Evolutionary conservation across 257 asterid genomes (phyloP), one percentile per base, ranked within the genome.

Genomic region (Primulina tabacum): DNA sequence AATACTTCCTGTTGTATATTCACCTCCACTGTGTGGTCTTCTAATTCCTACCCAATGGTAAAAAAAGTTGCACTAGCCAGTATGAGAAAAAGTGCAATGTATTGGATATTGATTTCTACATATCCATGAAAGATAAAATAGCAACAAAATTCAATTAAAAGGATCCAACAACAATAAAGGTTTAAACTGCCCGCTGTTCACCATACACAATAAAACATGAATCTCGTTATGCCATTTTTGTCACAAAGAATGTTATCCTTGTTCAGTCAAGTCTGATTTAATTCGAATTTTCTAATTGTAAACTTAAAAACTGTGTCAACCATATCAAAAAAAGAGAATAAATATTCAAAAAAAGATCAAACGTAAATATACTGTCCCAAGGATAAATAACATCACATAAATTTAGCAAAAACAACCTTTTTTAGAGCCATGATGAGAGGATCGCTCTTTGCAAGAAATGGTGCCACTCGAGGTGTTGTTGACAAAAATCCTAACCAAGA

Each of bases 401-500:
- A 73, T 68, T 68, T 34, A 7, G 38, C 69, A 5, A 60, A 40
- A 34, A 20, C 34, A 71, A 92, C 98, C 97, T 90, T 87, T 80
- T 86, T 81, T 63, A 92, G 83, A 20, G 97, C 98, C 86, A 67
- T 69, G 77, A 90, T 81, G 62, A 92, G 82, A 40, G 88, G 92
- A 67, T 92, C 97, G 58, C 74, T 86, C 82, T 82, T 89, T 30
- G 92, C 68, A 68, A 89, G 87, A 76, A 82, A 90, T 65, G 97
- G 96, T 32, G 95, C 95, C 63, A 82, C 88, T 67, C 97, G 84
- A 66, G 99, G 96, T 29, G 97, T 86, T 68, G 88, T 82, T 5
- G 97, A 91, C 81, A 94, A 78, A 77, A 83, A 88, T 74, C 84
- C 82, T 69, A 89, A 78, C 99, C 99, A 94, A 1, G 97, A 86